These are phyloP conservation scores for Aureobasidium sp. DNA, from an alignment of 2,329 filamentous ascomycete genomes.

Conservation along the genomic window DNA sequence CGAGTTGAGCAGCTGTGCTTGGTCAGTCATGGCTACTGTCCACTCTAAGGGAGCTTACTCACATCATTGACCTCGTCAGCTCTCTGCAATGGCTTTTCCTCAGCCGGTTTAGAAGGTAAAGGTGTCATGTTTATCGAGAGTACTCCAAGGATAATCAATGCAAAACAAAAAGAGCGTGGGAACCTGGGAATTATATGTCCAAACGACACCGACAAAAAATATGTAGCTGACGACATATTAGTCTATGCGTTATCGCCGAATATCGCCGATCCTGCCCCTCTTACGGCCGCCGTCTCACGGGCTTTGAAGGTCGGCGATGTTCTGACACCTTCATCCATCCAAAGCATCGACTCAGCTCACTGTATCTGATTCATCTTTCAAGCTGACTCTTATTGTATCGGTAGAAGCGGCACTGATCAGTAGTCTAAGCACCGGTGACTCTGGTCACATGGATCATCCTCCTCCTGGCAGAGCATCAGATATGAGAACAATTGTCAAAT, in stretches of 20 bases:
- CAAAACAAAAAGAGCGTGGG: not conserved
- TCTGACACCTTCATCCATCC: not conserved
- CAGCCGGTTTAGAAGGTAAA: slow-evolving; percentile 17
- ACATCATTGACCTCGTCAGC: slow-evolving; percentile 33
- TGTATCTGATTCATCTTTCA: not conserved
- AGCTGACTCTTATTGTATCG: not conserved
- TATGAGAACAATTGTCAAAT: not conserved
- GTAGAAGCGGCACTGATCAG: not conserved
- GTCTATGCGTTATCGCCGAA: not conserved
- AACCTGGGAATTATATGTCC: not conserved
- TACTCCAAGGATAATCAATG: not conserved
- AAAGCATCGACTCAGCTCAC: not conserved
- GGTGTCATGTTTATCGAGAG: slow-evolving; percentile 9
- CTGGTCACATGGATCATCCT: not conserved
- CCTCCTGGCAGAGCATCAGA: no score
- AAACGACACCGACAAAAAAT: slow-evolving; percentile 1
- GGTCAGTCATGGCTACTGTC: slow-evolving; percentile 2
- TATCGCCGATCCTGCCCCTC: slow-evolving; percentile 1
- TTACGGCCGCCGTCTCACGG: not conserved
- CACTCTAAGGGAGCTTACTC: not conserved
- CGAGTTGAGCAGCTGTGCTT: slow-evolving; percentile 56
- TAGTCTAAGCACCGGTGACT: no score
- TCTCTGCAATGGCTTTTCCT: slow-evolving; percentile 21
- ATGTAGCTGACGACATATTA: slow-evolving; percentile 7
- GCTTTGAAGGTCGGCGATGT: not conserved